These are phyloP conservation scores for Pythium phragmitis DNA, from an alignment of 352 stramenopile species.

Conservation along the genomic window DNA sequence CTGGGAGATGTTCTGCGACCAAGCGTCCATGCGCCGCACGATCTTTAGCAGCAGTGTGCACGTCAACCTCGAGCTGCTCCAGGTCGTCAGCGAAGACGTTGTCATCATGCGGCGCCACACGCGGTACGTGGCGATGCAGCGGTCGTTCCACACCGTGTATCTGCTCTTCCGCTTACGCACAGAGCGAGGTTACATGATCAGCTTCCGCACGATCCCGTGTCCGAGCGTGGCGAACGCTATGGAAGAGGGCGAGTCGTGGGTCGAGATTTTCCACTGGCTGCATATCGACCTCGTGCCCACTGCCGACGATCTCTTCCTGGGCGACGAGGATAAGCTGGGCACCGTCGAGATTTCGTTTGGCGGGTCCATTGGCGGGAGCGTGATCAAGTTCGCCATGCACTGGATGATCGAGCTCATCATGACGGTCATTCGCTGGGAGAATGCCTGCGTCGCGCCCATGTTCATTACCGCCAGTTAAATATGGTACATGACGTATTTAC, in stretches of 20 bases:
- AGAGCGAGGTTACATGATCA: constrained; percentile 51
- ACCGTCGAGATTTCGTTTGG: constrained; percentile 49
- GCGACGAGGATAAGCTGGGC: not conserved
- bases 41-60: constrained; percentile 49
- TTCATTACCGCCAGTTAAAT: constrained; percentile 28
- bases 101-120: constrained; percentile 58
- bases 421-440: constrained; percentile 70
- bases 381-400: constrained; percentile 63
- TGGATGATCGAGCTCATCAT: constrained; percentile 83
- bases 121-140: constrained; percentile 44
- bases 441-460: constrained; percentile 49
- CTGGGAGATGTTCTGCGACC: constrained; percentile 48
- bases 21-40: constrained; percentile 48
- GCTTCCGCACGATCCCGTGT: constrained; percentile 63
- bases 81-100: constrained; percentile 50
- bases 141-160: constrained; percentile 70
- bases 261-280: constrained; percentile 71
- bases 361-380: constrained; percentile 47
- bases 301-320: constrained; percentile 14
- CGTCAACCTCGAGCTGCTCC: constrained; percentile 45
- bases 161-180: constrained; percentile 64
- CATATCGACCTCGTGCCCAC: constrained; percentile 34
- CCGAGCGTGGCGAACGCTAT: constrained; percentile 47
- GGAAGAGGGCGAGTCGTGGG: constrained; percentile 50
- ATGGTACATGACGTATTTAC: constrained; percentile 5